Base-by-base conservation (phyloP, 495 filamentous ascomycete species). In the Penicillium steckii region DNA sequence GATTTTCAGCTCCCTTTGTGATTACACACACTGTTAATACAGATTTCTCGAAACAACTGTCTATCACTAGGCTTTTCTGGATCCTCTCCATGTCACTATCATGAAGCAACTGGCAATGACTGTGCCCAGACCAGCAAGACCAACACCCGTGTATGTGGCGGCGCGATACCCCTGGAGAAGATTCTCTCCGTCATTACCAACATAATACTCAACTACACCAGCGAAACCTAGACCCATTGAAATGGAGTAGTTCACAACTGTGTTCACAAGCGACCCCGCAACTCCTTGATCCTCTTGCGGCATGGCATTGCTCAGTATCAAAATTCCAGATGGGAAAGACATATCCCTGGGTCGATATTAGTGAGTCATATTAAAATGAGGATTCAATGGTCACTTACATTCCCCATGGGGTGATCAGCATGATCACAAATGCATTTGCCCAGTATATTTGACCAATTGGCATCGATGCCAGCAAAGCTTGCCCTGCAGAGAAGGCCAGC, bases 211-310 rank as follows among this genome's bases (percentile, higher is more conserved):
- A 4, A 87, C 74, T 1, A 82, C 87, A 1, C 83, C 85, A 0
- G 84, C 85, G 44, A 89, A 70, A 0, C 86, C 86, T 7, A 90
- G 61, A 0, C 84, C 84, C n/a, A 88, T 58, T 0, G 78, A 80
- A 48, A 89, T 85, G 38, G 71, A 77, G 53, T 88, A 89, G 50
- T 88, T 87, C 42, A 87, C 79, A 5, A 83, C 69, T 0, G 84
- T 87, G 37, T 71, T 83, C 12, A 88, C 80, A 19, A 91, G 63
- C n/a, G 73, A 79, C 0, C 81, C 82, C 3, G 80, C 83, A 1
- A 76, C 49, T 8, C 76, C 76, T 56, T 80, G 76, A 35, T 78
- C 63, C 26, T 73, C 47, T 5, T 57, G 44, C 0, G 61, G 41
- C 42, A 77, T 66, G 1, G 64, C 53, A 45, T 72, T 64, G n/a